These are phyloP conservation scores for Emergomyces orientalis DNA, from an alignment of 2,329 filamentous ascomycete genomes.

Conservation along the genomic window DNA sequence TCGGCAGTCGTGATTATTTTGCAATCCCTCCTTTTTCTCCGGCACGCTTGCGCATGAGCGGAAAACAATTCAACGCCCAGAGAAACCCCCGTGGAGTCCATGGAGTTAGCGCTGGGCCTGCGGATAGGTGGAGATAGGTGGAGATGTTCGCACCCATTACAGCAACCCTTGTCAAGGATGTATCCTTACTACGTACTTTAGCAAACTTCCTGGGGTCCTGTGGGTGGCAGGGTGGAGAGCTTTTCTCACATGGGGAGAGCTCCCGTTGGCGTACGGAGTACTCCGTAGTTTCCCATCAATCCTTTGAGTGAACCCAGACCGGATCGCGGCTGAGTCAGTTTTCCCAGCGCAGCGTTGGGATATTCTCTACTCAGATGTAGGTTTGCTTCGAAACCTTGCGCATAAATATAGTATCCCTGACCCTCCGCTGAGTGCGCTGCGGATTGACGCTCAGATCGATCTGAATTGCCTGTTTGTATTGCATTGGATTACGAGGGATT, in stretches of 20 bases:
- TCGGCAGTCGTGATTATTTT: not conserved
- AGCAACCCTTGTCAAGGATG: not conserved
- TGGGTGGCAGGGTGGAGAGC: no score
- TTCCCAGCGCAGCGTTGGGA: not conserved
- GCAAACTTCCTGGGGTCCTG: not conserved
- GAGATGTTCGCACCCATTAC: not conserved
- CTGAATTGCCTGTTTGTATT: no score
- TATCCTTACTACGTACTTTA: not conserved
- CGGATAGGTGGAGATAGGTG: not conserved
- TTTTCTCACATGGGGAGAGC: not conserved
- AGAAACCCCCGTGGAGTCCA: not conserved
- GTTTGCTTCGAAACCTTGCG: not conserved
- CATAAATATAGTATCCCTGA: not conserved
- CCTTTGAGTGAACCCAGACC: not conserved
- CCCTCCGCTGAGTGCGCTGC: not conserved
- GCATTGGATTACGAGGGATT: not conserved
- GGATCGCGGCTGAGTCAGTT: not conserved
- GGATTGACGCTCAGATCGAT: not conserved
- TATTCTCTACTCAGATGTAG: not conserved
- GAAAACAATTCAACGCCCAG: not conserved
- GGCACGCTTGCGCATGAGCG: not conserved
- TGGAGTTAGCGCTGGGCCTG: not conserved
- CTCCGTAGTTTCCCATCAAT: not conserved
- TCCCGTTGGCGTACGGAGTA: not conserved
- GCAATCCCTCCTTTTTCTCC: not conserved